Percentiles rank a stretch among this genome's conserved stretches.
phyloP scores from a whole-genome alignment of 2,329 filamentous ascomycete genomes.

The Apiospora hydei region DNA sequence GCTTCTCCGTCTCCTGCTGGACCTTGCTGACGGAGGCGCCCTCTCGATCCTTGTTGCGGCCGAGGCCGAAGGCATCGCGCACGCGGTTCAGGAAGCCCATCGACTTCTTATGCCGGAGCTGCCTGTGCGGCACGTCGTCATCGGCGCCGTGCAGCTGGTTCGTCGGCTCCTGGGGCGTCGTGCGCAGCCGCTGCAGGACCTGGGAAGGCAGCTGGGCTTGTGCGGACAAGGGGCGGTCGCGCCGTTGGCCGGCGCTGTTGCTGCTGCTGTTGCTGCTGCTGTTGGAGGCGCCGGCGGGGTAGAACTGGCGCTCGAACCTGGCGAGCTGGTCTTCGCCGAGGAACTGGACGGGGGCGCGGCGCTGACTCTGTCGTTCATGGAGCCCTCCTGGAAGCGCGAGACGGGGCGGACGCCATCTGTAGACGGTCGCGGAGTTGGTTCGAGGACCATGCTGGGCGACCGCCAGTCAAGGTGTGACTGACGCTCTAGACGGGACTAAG shows the following conservation, averaged over 20 bases:
- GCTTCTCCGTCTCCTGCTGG: conserved; percentile 37
- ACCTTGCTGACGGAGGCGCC: conserved; percentile 30
- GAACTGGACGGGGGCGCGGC: conserved; percentile 72
- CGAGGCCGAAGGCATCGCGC: conserved; percentile 38
- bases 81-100: conserved; percentile 42
- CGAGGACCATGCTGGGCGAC: conserved; percentile 30
- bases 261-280: not conserved
- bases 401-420: conserved; percentile 21
- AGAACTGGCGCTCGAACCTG: conserved; percentile 42
- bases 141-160: not conserved
- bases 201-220: conserved; percentile 28
- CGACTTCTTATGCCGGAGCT: conserved; percentile 39
- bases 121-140: conserved; percentile 23
- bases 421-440: conserved; percentile 33
- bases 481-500: not conserved
- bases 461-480: conserved; percentile 33
- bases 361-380: conserved; percentile 83
- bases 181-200: not conserved
- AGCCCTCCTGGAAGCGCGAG: conserved; percentile 75
- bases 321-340: conserved; percentile 50
- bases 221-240: conserved; percentile 35
- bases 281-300: conserved; percentile 18
- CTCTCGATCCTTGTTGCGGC: conserved; percentile 13
- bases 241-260: not conserved
- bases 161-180: not conserved